Evolutionary conservation across 2,329 filamentous ascomycete species (phyloP), one percentile per base, ranked within the genome.

Genomic region (Alternaria ethzedia): DNA sequence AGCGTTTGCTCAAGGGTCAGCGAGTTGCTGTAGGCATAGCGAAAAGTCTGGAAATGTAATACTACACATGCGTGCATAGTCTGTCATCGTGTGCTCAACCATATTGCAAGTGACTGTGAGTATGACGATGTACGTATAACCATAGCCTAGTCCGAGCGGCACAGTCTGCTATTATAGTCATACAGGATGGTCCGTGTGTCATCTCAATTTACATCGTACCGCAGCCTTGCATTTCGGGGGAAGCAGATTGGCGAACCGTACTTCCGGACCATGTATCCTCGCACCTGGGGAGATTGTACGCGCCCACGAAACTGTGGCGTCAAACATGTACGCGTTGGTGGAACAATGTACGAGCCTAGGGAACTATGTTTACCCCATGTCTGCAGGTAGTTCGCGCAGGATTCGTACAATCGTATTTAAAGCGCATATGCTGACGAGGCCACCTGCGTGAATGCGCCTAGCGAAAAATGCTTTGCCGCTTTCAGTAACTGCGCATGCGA

Each of bases 1-100:
- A 74, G 71, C 71, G 69, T 69, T 73, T 65, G 52, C 54, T 70
- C 67, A 51, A 32, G 47, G 47, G 30, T 50, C 43, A 54, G 47
- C 41, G 32, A 44, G 30, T 36, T 46, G 21, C 50, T 41, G 50
- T 50, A 49, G 43, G 49, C 41, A 28, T 57, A 57, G 58, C 43
- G 50, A 61, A 59, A 64, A 54, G 47, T 46, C 21, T 47, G 52
- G 58, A 21, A 43, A 45, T 61, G 47, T 57, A 57, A 50, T 61
- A 54, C 28, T 43, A 60, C 23, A 30, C 20, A 47, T 15, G 20
- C 28, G 25, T 12, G 30, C n/a, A 23, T 11, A 20, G 17, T 32
- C 15, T 46, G 13, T 17, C 26, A 23, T 56, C 13, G 10, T 23
- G 30, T 3, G 8, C 25, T 43, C 5, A 15, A 28, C 11, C 20